Evolutionary conservation across 2,329 filamentous ascomycete genomes (phyloP).

Genomic region (Cephalotrichum gorgonifer): DNA sequence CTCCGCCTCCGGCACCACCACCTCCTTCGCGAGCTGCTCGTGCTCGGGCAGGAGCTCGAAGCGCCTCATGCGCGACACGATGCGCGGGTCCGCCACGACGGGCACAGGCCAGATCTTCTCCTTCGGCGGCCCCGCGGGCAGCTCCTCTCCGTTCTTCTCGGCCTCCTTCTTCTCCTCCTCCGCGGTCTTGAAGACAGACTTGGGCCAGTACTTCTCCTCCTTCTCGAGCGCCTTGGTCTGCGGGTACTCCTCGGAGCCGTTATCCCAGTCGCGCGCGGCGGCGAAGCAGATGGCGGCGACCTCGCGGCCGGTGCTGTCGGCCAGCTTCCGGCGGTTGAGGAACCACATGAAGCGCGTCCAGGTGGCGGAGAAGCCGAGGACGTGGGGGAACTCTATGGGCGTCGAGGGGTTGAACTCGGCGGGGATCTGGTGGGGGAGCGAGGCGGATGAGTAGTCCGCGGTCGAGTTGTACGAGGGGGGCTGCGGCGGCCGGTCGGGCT

Average conservation of each 20-base stretch:
- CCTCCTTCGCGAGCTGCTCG: constrained; percentile 52
- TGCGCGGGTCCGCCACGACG: constrained; percentile 65
- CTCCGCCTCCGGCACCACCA: constrained; percentile 57
- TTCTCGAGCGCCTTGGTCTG: constrained; percentile 38
- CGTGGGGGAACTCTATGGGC: constrained; percentile 71
- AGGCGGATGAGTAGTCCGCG: constrained; percentile 57
- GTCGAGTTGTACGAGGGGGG: constrained; percentile 65
- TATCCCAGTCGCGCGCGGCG: constrained; percentile 38
- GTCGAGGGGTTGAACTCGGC: constrained; percentile 61
- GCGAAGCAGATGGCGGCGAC: constrained; percentile 76
- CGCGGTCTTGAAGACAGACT: constrained; percentile 55
- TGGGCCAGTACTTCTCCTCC: constrained; percentile 78
- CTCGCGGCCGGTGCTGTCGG: constrained; percentile 77
- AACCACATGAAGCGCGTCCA: constrained; percentile 79
- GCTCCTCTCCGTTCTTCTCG: constrained; percentile 16
- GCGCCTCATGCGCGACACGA: constrained; percentile 68
- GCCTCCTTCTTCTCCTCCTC: constrained; percentile 29
- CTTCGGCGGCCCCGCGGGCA: constrained; percentile 17
- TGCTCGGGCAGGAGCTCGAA: constrained; percentile 63
- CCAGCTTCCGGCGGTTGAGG: constrained; percentile 73
- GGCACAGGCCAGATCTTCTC: constrained; percentile 69
- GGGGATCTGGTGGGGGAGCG: constrained; percentile 57
- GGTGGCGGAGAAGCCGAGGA: constrained; percentile 87
- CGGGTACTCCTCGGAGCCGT: constrained; percentile 26
- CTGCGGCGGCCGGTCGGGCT: constrained; percentile 49